These are phyloP conservation scores for Botrytis paeoniae DNA, from an alignment of 2,329 filamentous ascomycete species.

Conservation along the genomic window DNA sequence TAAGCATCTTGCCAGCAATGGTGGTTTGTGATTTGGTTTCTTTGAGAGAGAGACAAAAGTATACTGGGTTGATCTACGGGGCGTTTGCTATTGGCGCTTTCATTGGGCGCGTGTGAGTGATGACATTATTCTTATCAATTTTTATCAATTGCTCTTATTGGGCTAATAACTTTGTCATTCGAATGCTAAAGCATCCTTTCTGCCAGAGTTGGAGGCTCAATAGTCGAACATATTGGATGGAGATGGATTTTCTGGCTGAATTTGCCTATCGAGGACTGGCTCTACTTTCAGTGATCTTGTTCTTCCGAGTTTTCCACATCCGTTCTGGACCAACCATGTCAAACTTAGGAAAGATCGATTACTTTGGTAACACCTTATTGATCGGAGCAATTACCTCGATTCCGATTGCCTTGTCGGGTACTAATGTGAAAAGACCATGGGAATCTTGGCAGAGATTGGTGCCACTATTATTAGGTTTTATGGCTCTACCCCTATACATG, in stretches of 20 bases:
- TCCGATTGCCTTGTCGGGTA: conserved; percentile 43
- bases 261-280: conserved; percentile 21
- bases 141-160: accelerated
- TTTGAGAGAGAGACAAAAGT: neutral
- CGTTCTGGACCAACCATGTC: conserved; percentile 31
- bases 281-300: conserved; percentile 10
- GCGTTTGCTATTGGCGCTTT: neutral
- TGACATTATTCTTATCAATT: neutral
- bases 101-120: neutral
- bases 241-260: conserved; percentile 56
- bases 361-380: conserved; percentile 44
- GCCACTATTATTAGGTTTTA: conserved; percentile 37
- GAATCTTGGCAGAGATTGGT: conserved; percentile 22
- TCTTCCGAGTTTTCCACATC: conserved; percentile 18
- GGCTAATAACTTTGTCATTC: neutral
- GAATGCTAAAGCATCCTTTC: neutral
- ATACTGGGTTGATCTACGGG: neutral
- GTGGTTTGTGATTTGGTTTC: neutral
- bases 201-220: neutral
- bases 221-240: conserved; percentile 24
- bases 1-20: neutral
- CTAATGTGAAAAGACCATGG: conserved; percentile 14
- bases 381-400: conserved; percentile 42
- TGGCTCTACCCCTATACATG: conserved; percentile 39
- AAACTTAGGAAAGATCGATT: conserved; percentile 43